These are phyloP conservation scores for Saccharomycopsis hybrid DNA, from an alignment of 1,139 yeast species.

Conservation along the genomic window DNA sequence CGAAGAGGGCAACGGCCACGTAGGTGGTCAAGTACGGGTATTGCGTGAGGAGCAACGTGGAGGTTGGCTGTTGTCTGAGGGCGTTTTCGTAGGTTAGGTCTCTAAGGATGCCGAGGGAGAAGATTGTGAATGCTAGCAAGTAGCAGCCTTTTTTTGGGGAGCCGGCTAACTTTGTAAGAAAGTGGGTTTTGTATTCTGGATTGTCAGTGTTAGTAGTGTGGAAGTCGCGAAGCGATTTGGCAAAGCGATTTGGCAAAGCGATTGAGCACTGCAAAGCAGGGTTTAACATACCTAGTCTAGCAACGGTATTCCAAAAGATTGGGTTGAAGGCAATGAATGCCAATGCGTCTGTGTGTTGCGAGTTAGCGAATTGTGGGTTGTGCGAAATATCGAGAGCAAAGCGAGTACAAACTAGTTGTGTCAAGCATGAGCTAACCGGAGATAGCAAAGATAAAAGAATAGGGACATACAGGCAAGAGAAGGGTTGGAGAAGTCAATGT, in stretches of 20 bases:
- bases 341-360: slow-evolving; percentile 9
- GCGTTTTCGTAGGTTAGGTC: slow-evolving; percentile 72
- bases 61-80: slow-evolving; percentile 49
- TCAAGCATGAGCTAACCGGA: no score
- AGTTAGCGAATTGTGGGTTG: background rate
- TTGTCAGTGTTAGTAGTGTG: background rate
- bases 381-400: background rate
- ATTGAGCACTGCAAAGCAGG: background rate
- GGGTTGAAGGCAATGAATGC: slow-evolving; percentile 81
- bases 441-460: no score
- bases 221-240: no score
- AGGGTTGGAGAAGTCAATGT: slow-evolving; percentile 8
- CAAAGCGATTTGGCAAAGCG: no score
- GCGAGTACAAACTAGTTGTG: no score
- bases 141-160: slow-evolving; percentile 79
- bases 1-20: slow-evolving; percentile 44
- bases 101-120: slow-evolving; percentile 74
- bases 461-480: slow-evolving; percentile 3
- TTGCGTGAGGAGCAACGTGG: slow-evolving; percentile 33
- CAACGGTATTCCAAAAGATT: slow-evolving; percentile 89
- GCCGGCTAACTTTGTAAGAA: slow-evolving; percentile 64
- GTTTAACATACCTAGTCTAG: slow-evolving; percentile 44
- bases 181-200: slow-evolving; percentile 64
- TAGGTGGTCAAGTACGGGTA: slow-evolving; percentile 33
- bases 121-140: slow-evolving; percentile 71